Evolutionary conservation across 768 basidiomycete genomes (phyloP).

Genomic region (Suillus sp.): DNA sequence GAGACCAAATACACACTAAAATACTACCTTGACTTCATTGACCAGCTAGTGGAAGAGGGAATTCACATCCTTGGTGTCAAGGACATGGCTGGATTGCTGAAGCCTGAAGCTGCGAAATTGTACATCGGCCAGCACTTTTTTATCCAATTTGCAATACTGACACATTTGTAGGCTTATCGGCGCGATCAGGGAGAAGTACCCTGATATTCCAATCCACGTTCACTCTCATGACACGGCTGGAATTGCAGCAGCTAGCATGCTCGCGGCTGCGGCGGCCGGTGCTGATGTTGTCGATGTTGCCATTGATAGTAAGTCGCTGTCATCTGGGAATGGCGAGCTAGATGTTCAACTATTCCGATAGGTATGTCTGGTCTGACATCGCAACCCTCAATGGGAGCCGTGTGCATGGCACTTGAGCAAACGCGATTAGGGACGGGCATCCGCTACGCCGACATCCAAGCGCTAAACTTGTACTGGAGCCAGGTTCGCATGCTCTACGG

Average conservation of each 20-base stretch:
- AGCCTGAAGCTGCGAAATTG: constrained; percentile 92
- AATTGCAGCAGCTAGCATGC: constrained; percentile 96
- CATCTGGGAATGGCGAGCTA: not conserved
- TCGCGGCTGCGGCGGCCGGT: constrained; percentile 94
- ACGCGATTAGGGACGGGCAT: constrained; percentile 93
- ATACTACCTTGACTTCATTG: constrained; percentile 96
- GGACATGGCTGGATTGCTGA: constrained; percentile 97
- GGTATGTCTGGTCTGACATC: constrained; percentile 99
- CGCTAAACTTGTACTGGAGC: constrained; percentile 97
- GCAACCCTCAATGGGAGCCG: constrained; percentile 98
- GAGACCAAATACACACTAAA: constrained; percentile 96
- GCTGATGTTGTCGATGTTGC: constrained; percentile 98
- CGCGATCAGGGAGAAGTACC: constrained; percentile 93
- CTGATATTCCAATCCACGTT: constrained; percentile 97
- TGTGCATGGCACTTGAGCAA: constrained; percentile 94
- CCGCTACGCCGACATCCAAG: constrained; percentile 94
- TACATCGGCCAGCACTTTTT: constrained; percentile 39
- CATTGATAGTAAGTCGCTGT: constrained; percentile 79
- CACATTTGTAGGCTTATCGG: constrained; percentile 70
- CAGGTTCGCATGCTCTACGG: constrained; percentile 93
- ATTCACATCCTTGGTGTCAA: constrained; percentile 98
- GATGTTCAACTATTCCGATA: constrained; percentile 29
- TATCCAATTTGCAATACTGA: constrained; percentile 8
- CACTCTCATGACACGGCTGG: constrained; percentile 99
- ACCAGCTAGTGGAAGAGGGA: constrained; percentile 90